Conservation (phyloP, 495 filamentous ascomycete genomes). For the Podospora australis region DNA sequence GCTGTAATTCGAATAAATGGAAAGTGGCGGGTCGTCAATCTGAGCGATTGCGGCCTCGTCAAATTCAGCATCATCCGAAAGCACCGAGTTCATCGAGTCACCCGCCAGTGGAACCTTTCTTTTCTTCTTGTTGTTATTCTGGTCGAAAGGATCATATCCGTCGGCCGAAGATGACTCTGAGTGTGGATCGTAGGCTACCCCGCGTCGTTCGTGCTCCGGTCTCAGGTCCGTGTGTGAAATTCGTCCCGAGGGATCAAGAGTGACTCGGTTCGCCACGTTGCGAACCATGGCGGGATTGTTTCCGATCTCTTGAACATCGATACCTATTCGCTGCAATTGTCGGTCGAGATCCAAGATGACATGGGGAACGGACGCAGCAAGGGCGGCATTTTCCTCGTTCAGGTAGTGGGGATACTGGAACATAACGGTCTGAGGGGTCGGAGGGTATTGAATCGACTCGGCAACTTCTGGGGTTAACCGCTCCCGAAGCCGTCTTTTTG, state of each 20-base stretch:
- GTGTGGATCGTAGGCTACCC: constrained; percentile 38
- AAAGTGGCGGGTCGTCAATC: too few relatives aligned
- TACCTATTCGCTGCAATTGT: constrained; percentile 22
- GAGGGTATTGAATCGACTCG: constrained; percentile 73
- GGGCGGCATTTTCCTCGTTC: constrained; percentile 28
- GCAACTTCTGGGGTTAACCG: constrained; percentile 78
- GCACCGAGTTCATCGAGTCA: constrained; percentile 47
- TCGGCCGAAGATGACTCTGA: constrained; percentile 59
- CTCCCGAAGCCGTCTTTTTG: constrained; percentile 77
- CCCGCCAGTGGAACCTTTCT: constrained; percentile 92
- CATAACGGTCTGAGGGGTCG: constrained; percentile 57
- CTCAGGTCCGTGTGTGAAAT: constrained; percentile 20
- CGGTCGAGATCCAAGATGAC: constrained; percentile 20
- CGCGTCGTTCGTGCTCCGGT: constrained; percentile 31
- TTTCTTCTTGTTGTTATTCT: constrained; percentile 99
- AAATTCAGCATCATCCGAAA: too few relatives aligned
- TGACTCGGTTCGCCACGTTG: constrained; percentile 18
- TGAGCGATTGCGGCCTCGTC: too few relatives aligned
- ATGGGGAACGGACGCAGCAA: constrained; percentile 8
- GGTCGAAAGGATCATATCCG: constrained; percentile 95
- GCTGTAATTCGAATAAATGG: too few relatives aligned
- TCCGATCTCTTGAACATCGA: constrained; percentile 33
- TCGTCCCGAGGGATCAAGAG: constrained; percentile 21
- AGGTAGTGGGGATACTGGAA: constrained; percentile 67
- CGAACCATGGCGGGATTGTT: too few relatives aligned